phyloP scores from a whole-genome alignment of 768 basidiomycete genomes.

The Suillus decipiens region DNA sequence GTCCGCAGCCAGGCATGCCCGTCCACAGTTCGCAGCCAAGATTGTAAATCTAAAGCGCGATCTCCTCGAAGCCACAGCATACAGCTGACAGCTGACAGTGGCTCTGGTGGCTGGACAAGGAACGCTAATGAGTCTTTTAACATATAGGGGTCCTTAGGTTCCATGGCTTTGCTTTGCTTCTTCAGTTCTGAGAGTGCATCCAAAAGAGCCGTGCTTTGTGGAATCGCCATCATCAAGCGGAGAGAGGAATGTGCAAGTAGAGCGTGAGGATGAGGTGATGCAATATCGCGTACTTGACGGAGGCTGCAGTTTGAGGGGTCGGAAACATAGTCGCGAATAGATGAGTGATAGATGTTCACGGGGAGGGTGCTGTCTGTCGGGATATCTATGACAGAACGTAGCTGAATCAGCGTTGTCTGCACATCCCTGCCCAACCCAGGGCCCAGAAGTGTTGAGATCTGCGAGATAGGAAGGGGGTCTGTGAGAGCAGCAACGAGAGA shows the following conservation, averaged over 20 bases:
- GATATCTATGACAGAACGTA: too few relatives aligned
- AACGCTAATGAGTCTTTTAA: too few relatives aligned
- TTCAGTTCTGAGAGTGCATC: neutral
- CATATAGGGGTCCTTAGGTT: neutral
- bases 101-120: too few relatives aligned
- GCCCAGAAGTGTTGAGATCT: neutral
- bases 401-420: too few relatives aligned
- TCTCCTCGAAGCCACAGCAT: neutral
- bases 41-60: neutral
- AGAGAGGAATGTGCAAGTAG: neutral
- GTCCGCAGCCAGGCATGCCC: too few relatives aligned
- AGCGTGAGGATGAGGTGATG: neutral
- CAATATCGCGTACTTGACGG: neutral
- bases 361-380: too few relatives aligned
- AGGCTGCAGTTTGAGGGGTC: too few relatives aligned
- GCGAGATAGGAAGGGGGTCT: neutral
- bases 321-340: too few relatives aligned
- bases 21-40: too few relatives aligned
- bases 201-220: neutral
- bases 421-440: too few relatives aligned
- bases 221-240: neutral
- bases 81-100: too few relatives aligned
- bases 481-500: neutral
- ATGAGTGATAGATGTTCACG: too few relatives aligned
- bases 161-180: neutral